These are phyloP conservation scores for Verticillium tricorpus DNA, from an alignment of 2,329 filamentous ascomycete species.

Conservation along the genomic window DNA sequence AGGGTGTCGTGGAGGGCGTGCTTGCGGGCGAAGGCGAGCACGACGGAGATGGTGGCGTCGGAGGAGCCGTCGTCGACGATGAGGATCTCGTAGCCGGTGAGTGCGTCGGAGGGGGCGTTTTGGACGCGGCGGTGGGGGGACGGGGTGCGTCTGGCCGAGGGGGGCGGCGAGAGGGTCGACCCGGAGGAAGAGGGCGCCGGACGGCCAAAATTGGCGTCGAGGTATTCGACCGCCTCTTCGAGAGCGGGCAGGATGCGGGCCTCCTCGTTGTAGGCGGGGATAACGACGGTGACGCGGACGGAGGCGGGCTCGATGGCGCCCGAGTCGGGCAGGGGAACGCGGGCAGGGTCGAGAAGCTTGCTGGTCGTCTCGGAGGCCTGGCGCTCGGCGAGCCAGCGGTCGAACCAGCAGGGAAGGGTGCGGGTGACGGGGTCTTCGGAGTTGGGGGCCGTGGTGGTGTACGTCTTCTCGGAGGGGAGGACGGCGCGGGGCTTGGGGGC, in stretches of 20 bases:
- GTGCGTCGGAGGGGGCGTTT: constrained; percentile 29
- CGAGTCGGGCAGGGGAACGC: constrained; percentile 35
- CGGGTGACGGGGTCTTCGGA: constrained; percentile 43
- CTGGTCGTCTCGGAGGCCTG: constrained; percentile 39
- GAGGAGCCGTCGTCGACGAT: constrained; percentile 86
- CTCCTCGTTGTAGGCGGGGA: constrained; percentile 95
- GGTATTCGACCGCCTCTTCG: constrained; percentile 82
- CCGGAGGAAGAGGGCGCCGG: constrained; percentile 7
- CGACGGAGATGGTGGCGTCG: constrained; percentile 76
- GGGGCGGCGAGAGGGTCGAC: constrained; percentile 7
- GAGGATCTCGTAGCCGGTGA: constrained; percentile 82
- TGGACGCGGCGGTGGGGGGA: constrained; percentile 22
- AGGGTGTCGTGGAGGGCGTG: constrained; percentile 74
- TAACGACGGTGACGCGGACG: constrained; percentile 84
- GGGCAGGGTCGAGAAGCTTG: constrained; percentile 22
- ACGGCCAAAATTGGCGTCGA: constrained; percentile 71
- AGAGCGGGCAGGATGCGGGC: constrained; percentile 78
- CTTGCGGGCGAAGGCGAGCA: constrained; percentile 72
- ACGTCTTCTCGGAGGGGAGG: constrained; percentile 76
- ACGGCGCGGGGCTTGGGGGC: constrained; percentile 76
- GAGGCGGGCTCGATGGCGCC: constrained; percentile 68
- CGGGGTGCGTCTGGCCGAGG: not conserved
- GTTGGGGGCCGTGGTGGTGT: constrained; percentile 67
- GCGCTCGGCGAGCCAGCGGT: constrained; percentile 63
- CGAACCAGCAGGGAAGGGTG: constrained; percentile 80